Evolutionary conservation across 257 asterid species (phyloP).

Genomic region (Solanum clarkiae): DNA sequence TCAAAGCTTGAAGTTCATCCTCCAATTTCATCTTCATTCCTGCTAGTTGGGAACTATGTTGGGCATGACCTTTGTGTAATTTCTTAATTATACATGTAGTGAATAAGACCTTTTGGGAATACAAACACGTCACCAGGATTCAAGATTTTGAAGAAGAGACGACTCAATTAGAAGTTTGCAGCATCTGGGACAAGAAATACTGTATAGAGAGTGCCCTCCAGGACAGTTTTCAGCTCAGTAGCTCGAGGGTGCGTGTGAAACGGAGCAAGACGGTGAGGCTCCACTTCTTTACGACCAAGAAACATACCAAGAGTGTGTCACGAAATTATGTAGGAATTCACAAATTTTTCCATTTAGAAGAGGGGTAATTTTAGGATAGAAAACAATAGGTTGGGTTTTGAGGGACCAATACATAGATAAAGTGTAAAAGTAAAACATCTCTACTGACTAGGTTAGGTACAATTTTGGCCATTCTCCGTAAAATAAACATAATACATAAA

Average conservation of each 20-base stretch:
- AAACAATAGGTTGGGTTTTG: background rate
- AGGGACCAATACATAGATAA: background rate
- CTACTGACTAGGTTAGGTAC: background rate
- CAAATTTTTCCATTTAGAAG: background rate
- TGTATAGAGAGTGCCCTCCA: background rate
- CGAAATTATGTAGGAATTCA: background rate
- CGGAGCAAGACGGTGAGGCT: background rate
- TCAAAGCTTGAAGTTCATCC: no score
- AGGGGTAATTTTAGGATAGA: background rate
- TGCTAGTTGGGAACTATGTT: no score
- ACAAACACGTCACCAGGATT: background rate
- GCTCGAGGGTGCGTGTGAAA: background rate
- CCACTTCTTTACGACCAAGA: background rate
- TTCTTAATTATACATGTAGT: no score
- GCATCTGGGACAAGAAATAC: background rate
- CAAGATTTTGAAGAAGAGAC: background rate
- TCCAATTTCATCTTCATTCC: no score
- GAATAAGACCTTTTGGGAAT: background rate
- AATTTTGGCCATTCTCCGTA: background rate
- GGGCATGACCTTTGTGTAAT: no score
- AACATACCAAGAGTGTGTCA: background rate
- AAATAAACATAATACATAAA: background rate
- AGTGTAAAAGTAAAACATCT: background rate
- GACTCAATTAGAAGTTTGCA: background rate
- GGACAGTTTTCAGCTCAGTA: background rate